Evolutionary conservation across 2,329 filamentous ascomycete species (phyloP), one percentile per base, ranked within the genome.

Genomic region (Trichoderma sp.): DNA sequence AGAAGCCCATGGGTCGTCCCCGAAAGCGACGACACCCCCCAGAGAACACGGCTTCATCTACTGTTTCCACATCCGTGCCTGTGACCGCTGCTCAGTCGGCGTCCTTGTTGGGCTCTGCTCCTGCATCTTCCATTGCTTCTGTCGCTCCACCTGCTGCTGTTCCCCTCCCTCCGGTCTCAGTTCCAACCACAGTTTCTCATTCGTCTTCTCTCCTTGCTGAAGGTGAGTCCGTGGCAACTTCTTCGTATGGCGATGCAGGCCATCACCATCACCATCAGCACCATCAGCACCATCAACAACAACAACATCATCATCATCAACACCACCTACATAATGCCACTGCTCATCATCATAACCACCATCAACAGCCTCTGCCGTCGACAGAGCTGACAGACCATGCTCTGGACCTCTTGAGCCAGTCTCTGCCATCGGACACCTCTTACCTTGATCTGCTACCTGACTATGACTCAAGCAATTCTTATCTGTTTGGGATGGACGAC

Each of bases 1-100:
- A 91, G 78, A 91, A 91, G 79, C 88, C 83, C 53, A 91, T 91
- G 89, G 90, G 90, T 4, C 84, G 90, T 56, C 90, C 90, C 26
- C 83, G 89, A 70, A 91, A 91, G 80, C 83, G 87, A 71, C 84
- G 82, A 21, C 79, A 79, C 56, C 74, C 79, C 57, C 74, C 79
- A 34, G 83, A 84, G 15, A 75, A 77, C 8, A 12, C 68, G 15
- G 32, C 62, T n/a, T 18, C 14, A 18, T 36, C 67, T 28, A 18
- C 36, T n/a, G 65, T 53, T n/a, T 26, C 56, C 34, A 24, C 36
- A 18, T 28, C 51, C 26, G 34, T 30, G 51, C 21, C 53, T 7
- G 64, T 36, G 24, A 58, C 68, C 15, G 36, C 24, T 7, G 15
- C 43, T 30, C 58, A 62, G 30, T 24, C 68, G n/a, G 39, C 53